Percentiles rank a stretch among this genome's conserved stretches.
phyloP scores from a whole-genome alignment of 2,329 filamentous ascomycete genomes.

The Calonectria fujianensis region DNA sequence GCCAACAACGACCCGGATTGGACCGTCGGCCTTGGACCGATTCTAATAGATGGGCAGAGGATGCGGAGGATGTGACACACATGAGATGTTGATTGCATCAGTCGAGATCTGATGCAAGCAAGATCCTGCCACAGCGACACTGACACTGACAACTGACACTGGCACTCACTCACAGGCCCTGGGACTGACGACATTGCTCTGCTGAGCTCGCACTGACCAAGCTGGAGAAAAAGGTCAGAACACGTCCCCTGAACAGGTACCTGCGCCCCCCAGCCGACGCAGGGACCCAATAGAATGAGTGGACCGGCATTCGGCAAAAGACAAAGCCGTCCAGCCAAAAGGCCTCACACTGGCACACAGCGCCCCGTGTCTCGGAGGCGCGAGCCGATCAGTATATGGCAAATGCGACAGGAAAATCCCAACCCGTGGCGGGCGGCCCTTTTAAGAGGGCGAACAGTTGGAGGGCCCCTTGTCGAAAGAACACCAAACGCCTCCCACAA shows the following conservation, averaged over 20 bases:
- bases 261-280: neutral
- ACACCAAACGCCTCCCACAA: slow-evolving; percentile 9
- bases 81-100: slow-evolving; percentile 27
- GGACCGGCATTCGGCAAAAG: neutral
- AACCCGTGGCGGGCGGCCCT: slow-evolving; percentile 15
- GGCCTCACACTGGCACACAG: neutral
- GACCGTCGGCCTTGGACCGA: slow-evolving; percentile 40
- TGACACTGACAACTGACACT: slow-evolving; percentile 1
- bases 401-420: slow-evolving; percentile 12
- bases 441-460: neutral
- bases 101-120: slow-evolving; percentile 17
- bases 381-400: slow-evolving; percentile 7
- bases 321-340: neutral
- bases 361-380: neutral
- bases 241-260: slow-evolving; percentile 23
- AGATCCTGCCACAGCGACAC: neutral
- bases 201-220: slow-evolving; percentile 13
- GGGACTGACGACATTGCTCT: neutral
- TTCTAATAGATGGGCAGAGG: slow-evolving; percentile 3
- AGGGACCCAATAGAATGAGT: slow-evolving; percentile 9
- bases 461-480: neutral
- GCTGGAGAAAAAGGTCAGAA: neutral
- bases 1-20: slow-evolving; percentile 43
- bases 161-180: neutral
- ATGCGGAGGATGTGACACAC: slow-evolving; percentile 29